Base-by-base conservation (phyloP, 208 protist species). In the Wallacemonas rigidus region DNA sequence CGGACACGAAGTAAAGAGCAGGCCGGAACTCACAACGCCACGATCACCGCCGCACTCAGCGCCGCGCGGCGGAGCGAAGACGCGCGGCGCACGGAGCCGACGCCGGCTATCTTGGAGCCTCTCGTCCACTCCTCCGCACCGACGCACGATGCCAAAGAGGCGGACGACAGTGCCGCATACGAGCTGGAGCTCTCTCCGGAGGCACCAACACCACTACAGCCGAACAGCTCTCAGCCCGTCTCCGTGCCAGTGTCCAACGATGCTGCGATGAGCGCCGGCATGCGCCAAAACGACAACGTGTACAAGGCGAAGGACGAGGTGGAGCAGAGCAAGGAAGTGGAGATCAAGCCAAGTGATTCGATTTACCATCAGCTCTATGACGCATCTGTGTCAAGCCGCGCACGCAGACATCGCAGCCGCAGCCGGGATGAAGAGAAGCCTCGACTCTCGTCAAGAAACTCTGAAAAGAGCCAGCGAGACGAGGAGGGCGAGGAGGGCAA, bases 111-210 rank as follows among this genome's bases (percentile, higher is more conserved):
- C 50, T 35, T 65, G n/a, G 60, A 65, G 60, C 60, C 60, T 7
- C 60, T 65, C 60, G 60, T 65, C 8, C 38, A 17, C 36, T 65
- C 60, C 60, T 14, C 60, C 53, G 1, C 53, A 26, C 26, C 26
- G 45, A 50, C 45, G 8, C 45, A 6, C 45, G 45, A 6, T 12
- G 45, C 45, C 6, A 50, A 6, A 12, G 26, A 26, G 26, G 26
- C 14, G 51, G n/a, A 62, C 43, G 56, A 41, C 14, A 62, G 56
- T 15, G 56, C 43, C 40, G 60, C 43, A 3, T 50, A 48, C 15
- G 60, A 65, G 60, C 60, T 65, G 38, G 60, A 65, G 60, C 60
- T 65, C 3, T 65, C 60, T 1, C 60, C 60, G 0, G 60, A 65
- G 5, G 53, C 53, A 35, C 17, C 53, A 57, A 1, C 45, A 50